phyloP scores from a whole-genome alignment of 352 stramenopile genomes.

The Phytophthora pluvialis region DNA sequence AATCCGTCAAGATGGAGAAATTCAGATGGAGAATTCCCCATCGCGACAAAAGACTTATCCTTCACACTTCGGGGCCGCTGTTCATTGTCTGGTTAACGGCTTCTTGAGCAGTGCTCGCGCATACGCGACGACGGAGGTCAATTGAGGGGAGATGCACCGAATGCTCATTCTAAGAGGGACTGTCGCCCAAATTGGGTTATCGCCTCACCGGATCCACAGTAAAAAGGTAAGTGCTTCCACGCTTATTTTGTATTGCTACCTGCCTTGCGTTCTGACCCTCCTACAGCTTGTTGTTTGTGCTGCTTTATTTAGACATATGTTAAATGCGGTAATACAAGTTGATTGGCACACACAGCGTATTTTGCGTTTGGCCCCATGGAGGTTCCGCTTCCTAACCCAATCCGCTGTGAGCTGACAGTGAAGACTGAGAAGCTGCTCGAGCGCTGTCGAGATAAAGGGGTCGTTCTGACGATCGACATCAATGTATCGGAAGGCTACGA shows the following conservation, averaged over 20 bases:
- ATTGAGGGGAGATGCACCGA: constrained; percentile 1
- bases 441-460: constrained; percentile 15
- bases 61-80: too few relatives aligned
- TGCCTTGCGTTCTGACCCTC: not conserved
- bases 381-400: not conserved
- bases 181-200: not conserved
- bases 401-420: constrained; percentile 8
- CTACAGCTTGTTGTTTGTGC: not conserved
- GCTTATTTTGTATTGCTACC: not conserved
- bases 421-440: constrained; percentile 12
- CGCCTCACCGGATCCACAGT: not conserved
- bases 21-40: too few relatives aligned
- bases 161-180: constrained; percentile 2
- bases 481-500: constrained; percentile 3
- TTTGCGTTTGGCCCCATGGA: not conserved
- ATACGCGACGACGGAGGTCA: not conserved
- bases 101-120: not conserved
- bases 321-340: too few relatives aligned
- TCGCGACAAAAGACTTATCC: too few relatives aligned
- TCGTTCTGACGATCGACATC: constrained; percentile 14
- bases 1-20: too few relatives aligned
- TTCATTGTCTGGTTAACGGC: not conserved
- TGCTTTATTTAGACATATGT: too few relatives aligned
- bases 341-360: too few relatives aligned
- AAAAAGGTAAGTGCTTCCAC: not conserved